Evolutionary conservation across 495 filamentous ascomycete species (phyloP).

Genomic region (Cercophora scortea): DNA sequence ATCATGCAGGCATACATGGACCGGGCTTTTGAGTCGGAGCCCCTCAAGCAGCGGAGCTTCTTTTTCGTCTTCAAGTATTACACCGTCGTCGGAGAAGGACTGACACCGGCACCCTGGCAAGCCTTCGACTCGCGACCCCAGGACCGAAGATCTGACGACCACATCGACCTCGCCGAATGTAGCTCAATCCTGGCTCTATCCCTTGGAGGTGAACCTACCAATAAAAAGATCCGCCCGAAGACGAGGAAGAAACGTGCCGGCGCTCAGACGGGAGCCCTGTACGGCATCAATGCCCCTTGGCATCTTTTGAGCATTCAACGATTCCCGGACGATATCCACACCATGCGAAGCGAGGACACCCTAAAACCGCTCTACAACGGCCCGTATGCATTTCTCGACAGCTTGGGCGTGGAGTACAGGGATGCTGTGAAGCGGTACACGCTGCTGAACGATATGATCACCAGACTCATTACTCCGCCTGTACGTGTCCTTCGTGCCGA

Average conservation of each 20-base stretch:
- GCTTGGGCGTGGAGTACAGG: conserved; percentile 40
- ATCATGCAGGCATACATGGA: conserved; percentile 23
- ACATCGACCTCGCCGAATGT: conserved; percentile 44
- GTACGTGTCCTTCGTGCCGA: conserved; percentile 8
- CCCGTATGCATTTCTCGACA: conserved; percentile 44
- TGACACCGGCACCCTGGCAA: conserved; percentile 44
- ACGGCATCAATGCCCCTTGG: conserved; percentile 43
- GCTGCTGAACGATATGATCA: conserved; percentile 37
- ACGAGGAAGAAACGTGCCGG: background rate
- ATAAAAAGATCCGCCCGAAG: conserved; percentile 26
- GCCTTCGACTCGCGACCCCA: conserved; percentile 22
- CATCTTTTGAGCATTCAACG: conserved; percentile 45
- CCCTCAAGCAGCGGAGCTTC: conserved; percentile 35
- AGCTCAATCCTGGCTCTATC: conserved; percentile 42
- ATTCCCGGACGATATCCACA: conserved; percentile 43
- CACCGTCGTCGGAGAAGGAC: conserved; percentile 35
- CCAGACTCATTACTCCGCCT: conserved; percentile 42
- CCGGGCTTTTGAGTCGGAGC: conserved; percentile 29
- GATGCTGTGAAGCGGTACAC: conserved; percentile 44
- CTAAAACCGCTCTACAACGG: conserved; percentile 43
- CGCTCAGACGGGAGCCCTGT: conserved; percentile 31
- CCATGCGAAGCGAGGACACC: conserved; percentile 38
- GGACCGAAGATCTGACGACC: conserved; percentile 29
- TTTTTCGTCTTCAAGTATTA: conserved; percentile 51
- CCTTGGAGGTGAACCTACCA: conserved; percentile 29